phyloP scores from a whole-genome alignment of 495 filamentous ascomycete species.

The Talaromyces liani region DNA sequence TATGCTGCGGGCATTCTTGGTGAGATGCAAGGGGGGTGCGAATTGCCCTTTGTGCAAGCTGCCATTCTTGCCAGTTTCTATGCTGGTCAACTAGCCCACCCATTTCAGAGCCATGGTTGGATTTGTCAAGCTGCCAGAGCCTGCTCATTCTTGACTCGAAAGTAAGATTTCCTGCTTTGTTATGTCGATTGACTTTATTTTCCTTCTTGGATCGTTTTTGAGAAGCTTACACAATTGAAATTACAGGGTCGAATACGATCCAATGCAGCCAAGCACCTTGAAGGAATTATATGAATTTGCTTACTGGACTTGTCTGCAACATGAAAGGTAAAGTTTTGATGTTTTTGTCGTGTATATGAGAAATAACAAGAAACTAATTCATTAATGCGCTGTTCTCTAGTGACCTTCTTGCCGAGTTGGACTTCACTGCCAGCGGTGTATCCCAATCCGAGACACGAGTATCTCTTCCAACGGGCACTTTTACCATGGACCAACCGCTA shows the following conservation, averaged over 20 bases:
- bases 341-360: too few relatives aligned
- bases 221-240: too few relatives aligned
- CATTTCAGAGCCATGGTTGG: slow-evolving; percentile 85
- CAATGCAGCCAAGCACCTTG: background rate
- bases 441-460: slow-evolving; percentile 49
- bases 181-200: slow-evolving; percentile 2
- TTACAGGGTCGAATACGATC: too few relatives aligned
- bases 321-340: slow-evolving; percentile 62
- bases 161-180: slow-evolving; percentile 38
- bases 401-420: slow-evolving; percentile 87
- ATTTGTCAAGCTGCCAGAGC: slow-evolving; percentile 72
- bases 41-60: slow-evolving; percentile 76
- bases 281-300: slow-evolving; percentile 58
- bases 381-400: slow-evolving; percentile 28
- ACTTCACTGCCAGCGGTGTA: slow-evolving; percentile 72
- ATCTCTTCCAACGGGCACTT: too few relatives aligned
- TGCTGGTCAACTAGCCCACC: slow-evolving; percentile 76
- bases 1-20: slow-evolving; percentile 85
- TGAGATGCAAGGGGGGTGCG: slow-evolving; percentile 65
- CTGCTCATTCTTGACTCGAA: slow-evolving; percentile 68
- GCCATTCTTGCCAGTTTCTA: slow-evolving; percentile 82
- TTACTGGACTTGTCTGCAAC: slow-evolving; percentile 89
- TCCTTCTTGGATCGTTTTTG: background rate
- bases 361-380: background rate
- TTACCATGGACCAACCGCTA: too few relatives aligned